Conservation (phyloP, 1,139 yeast species). For the Scheffersomyces cryptocercus region DNA sequence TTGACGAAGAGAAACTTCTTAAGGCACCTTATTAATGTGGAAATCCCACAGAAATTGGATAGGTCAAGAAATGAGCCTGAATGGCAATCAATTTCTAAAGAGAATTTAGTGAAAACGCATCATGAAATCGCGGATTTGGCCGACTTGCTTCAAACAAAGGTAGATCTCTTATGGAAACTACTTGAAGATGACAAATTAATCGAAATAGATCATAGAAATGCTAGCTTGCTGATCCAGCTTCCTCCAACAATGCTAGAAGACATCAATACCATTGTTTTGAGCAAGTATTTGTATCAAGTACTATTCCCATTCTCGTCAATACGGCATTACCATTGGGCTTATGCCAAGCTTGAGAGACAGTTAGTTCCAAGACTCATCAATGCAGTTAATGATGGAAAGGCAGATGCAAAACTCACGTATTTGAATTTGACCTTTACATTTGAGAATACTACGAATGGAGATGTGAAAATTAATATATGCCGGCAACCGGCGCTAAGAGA, state of each 20-base stretch:
- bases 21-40: constrained; percentile 32
- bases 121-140: constrained; percentile 9
- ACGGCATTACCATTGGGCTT: constrained; percentile 47
- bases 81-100: constrained; percentile 11
- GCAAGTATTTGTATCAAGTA: constrained; percentile 33
- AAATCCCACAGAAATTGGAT: constrained; percentile 20
- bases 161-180: neutral
- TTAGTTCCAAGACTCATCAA: constrained; percentile 26
- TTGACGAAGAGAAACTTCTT: constrained; percentile 59
- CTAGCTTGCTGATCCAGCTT: constrained; percentile 6
- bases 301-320: constrained; percentile 40
- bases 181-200: neutral
- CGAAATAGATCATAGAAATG: constrained; percentile 7
- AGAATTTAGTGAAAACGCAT: constrained; percentile 16
- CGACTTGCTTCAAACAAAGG: neutral
- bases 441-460: constrained; percentile 3
- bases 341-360: constrained; percentile 40
- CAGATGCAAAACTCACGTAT: constrained; percentile 8
- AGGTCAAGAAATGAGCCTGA: constrained; percentile 9
- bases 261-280: constrained; percentile 22
- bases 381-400: constrained; percentile 4
- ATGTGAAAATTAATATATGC: constrained; percentile 10
- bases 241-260: constrained; percentile 6
- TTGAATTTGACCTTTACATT: constrained; percentile 25
- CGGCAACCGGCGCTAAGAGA: constrained; percentile 27